Base-by-base conservation (phyloP, 2,329 filamentous ascomycete genomes). In the Dothideomycetidae sp. region DNA sequence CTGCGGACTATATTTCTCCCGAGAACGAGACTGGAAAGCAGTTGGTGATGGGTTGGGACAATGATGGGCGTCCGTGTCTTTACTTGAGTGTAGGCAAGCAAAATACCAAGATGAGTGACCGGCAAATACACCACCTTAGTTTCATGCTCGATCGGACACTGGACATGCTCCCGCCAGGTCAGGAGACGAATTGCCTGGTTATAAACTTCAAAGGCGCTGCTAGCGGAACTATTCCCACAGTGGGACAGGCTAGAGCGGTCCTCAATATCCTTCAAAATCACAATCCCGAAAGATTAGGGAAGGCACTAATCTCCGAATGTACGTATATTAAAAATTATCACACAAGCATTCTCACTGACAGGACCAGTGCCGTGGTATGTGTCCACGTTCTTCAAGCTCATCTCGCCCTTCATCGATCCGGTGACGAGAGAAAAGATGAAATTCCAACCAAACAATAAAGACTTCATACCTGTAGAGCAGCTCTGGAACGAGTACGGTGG, bases 1-100 rank as follows among this genome's bases (percentile, higher is more conserved):
- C 83, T 0, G 68, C 80, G 7, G 86, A 94, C 5, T 81, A 93
- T 61, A 88, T 96, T 52, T 84, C 81, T 1, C 75, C 81, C 10
- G 90, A 98, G 66, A 93, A 94, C 58, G 85, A 88, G 63, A 96
- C 88, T 7, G 90, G 90, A 48, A 98, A 98, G 67, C 88, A 96
- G 59, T 70, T 93, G 41, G 69, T 93, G 41, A 60, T 90, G 13
- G 90, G 90, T 29, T 98, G 76, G 59, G 90, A 98, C 62, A 81
- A 78, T 42, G 66, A 83, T 43, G 80, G 71, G 34, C 70, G 88
- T n/a, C 84, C 86, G 2, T 94, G 86, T 57, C 74, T 90, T 52
- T 94, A 94, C 61, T 71, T 98, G 42, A 79, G 81, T 54, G 90
- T 90, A 1, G 82, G 78, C 19, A 76, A 79, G 48, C 90, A 98